Conservation (phyloP, 306 rosid species). For the Cicer arietinum region DNA sequence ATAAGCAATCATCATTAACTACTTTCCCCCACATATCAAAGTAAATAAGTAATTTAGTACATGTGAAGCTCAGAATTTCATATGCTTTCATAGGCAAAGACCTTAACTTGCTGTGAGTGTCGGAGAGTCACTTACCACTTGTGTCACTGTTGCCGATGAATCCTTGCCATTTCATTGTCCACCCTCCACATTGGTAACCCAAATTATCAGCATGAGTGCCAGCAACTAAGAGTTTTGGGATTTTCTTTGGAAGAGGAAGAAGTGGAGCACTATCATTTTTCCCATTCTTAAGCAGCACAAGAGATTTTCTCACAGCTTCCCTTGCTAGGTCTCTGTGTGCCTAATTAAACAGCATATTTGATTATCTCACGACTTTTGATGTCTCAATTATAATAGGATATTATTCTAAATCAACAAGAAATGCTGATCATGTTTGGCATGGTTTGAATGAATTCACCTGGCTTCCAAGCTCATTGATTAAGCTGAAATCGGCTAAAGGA, state of each 20-base stretch:
- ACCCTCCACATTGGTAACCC: constrained; percentile 98
- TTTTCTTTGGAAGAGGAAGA: constrained; percentile 84
- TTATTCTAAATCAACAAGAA: constrained; percentile 36
- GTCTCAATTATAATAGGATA: constrained; percentile 34
- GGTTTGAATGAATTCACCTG: constrained; percentile 59
- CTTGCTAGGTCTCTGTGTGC: constrained; percentile 89
- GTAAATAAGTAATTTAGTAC: background rate
- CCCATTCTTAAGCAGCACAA: constrained; percentile 91
- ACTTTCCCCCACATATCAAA: background rate
- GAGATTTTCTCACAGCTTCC: constrained; percentile 94
- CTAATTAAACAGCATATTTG: constrained; percentile 52
- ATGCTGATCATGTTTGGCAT: constrained; percentile 9
- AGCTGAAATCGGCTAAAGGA: constrained; percentile 85
- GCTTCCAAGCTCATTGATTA: constrained; percentile 92
- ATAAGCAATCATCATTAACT: background rate
- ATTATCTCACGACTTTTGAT: constrained; percentile 25
- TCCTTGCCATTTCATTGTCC: constrained; percentile 98
- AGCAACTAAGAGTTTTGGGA: constrained; percentile 70
- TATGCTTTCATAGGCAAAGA: background rate
- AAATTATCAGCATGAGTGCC: constrained; percentile 95
- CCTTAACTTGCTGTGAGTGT: constrained; percentile 24
- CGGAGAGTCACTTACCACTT: constrained; percentile 61
- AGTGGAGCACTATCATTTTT: constrained; percentile 67
- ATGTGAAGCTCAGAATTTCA: constrained; percentile 9
- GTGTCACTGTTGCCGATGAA: constrained; percentile 79